Base-by-base conservation (phyloP, 192 early-diverging fungal genomes). In the Entomortierella parvispora region DNA sequence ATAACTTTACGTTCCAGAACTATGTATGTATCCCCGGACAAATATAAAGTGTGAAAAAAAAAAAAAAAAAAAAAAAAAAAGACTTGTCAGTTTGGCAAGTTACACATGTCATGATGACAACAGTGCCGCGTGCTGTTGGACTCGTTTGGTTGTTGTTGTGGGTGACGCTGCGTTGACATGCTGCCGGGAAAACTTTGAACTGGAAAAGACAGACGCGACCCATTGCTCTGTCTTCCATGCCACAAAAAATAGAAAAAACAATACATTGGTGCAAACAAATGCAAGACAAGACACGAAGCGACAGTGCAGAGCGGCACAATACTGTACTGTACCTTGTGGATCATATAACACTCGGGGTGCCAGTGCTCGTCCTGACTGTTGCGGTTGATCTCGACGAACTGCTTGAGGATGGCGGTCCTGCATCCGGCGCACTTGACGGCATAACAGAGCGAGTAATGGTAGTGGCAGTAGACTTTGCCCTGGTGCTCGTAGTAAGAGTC, bases 271-370 rank as follows among this genome's bases (percentile, higher is more conserved):
- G n/a, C n/a, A n/a, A n/a, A n/a, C n/a, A n/a, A n/a, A n/a, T n/a
- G n/a, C n/a, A n/a, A n/a, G n/a, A n/a, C n/a, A n/a, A n/a, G n/a
- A n/a, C n/a, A n/a, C n/a, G n/a, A n/a, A n/a, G n/a, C n/a, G n/a
- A n/a, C n/a, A n/a, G n/a, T n/a, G n/a, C n/a, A n/a, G n/a, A n/a
- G n/a, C n/a, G n/a, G n/a, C n/a, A n/a, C n/a, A n/a, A n/a, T n/a
- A n/a, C n/a, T n/a, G 14, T n/a, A 15, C 80, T 81, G 26, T 82
- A 94, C 92, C 89, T 98, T 97, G 85, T 96, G 94, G 54, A 99
- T 98, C 98, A 99, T 99, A 82, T 99, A 99, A 80, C 98, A 99
- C 71, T 97, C 94, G 4, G 97, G 96, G 81, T 99, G 98, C 98
- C 98, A 99, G 76, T 96, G 95, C 68, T 97, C 94, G n/a, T 87